Percentiles rank a stretch among this genome's conserved stretches.
phyloP scores from a whole-genome alignment of 2,329 filamentous ascomycete genomes.

The Trichoderma lentiforme region DNA sequence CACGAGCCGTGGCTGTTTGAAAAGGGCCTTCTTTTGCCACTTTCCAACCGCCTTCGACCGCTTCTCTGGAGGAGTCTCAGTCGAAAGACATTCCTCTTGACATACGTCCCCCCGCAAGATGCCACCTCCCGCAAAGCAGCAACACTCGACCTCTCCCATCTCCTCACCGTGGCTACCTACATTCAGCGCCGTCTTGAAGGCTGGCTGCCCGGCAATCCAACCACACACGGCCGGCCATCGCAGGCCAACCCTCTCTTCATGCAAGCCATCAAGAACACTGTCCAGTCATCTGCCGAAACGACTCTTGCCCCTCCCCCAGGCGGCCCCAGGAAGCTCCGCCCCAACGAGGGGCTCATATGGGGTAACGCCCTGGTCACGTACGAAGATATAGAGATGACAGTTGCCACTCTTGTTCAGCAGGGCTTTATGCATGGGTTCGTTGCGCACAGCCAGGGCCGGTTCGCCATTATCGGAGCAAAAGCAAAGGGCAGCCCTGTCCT shows the following conservation, averaged over 20 bases:
- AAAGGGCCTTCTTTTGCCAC: conserved; percentile 70
- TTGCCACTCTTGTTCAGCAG: conserved; percentile 74
- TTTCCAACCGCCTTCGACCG: conserved; percentile 74
- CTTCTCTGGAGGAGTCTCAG: conserved; percentile 81
- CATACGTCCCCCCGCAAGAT: conserved; percentile 63
- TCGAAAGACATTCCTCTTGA: conserved; percentile 73
- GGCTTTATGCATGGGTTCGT: conserved; percentile 81
- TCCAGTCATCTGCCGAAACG: conserved; percentile 34
- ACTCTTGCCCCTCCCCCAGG: conserved; percentile 49
- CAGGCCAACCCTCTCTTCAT: conserved; percentile 52
- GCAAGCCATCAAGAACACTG: conserved; percentile 47
- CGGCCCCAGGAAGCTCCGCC: conserved; percentile 46
- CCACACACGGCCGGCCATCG: conserved; percentile 36
- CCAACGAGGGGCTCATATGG: conserved; percentile 59
- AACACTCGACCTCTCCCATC: conserved; percentile 68
- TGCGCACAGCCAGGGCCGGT: conserved; percentile 69
- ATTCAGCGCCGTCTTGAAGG: conserved; percentile 63
- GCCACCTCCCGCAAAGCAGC: conserved; percentile 61
- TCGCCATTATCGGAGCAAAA: conserved; percentile 79
- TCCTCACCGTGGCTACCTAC: conserved; percentile 61
- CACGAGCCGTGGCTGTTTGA: conserved; percentile 71
- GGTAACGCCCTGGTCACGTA: conserved; percentile 59
- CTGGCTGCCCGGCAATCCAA: conserved; percentile 43
- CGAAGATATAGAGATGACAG: conserved; percentile 70
- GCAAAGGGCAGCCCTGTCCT: conserved; percentile 59